These are phyloP conservation scores for Musa schizocarpa DNA, from an alignment of 176 grass and related monocot genomes.

Conservation along the genomic window DNA sequence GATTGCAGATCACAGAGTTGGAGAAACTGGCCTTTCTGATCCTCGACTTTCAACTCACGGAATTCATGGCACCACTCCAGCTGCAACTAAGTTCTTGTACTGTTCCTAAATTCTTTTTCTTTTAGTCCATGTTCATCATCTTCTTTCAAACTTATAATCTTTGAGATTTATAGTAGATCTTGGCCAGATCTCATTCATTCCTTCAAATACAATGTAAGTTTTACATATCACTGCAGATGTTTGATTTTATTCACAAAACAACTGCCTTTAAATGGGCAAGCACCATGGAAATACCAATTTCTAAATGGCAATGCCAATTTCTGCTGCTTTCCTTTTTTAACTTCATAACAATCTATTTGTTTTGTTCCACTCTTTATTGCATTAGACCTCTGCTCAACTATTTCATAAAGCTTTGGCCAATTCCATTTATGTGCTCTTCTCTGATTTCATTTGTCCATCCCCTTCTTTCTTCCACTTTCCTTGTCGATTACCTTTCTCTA, in stretches of 20 bases:
- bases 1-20: slow-evolving; percentile 10
- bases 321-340: slow-evolving; percentile 5
- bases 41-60: slow-evolving; percentile 3
- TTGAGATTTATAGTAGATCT: neutral
- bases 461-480: neutral
- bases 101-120: neutral
- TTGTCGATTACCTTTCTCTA: neutral
- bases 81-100: slow-evolving; percentile 17
- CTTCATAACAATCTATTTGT: neutral
- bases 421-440: neutral
- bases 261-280: neutral
- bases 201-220: neutral
- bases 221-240: neutral
- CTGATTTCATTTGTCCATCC: neutral
- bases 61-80: slow-evolving; percentile 3
- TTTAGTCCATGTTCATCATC: neutral
- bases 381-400: slow-evolving; percentile 18
- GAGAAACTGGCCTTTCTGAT: slow-evolving; percentile 1
- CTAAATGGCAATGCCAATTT: neutral
- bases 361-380: neutral
- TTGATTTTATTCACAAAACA: neutral
- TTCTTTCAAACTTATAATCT: neutral
- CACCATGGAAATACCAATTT: neutral
- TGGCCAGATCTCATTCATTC: neutral
- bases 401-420: slow-evolving; percentile 10